Evolutionary conservation across 2,329 filamentous ascomycete genomes (phyloP), one percentile per base, ranked within the genome.

Genomic region (Aspergillus pseudoglaucus): DNA sequence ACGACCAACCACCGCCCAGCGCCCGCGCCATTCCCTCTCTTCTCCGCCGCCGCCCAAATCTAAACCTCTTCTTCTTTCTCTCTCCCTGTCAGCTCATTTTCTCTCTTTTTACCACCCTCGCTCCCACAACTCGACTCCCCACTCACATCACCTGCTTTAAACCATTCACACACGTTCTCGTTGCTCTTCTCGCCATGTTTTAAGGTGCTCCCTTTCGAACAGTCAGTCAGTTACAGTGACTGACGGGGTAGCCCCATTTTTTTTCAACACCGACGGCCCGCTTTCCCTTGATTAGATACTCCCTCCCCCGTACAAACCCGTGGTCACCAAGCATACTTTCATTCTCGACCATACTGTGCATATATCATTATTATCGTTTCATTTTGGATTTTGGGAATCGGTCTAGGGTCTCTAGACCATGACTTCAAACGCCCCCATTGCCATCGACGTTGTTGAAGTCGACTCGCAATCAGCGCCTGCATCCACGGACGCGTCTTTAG

Each of bases 191-290:
- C 46, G 52, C 30, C 51, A 57, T 60, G 52, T 49, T 57, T 48
- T 59, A 55, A 55, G 44, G 42, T 18, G 42, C 42, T 54, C 50
- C 44, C 37, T 33, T 47, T 48, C 58, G 46, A 49, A 57, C 52
- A 52, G 47, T 56, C 52, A 52, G 47, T 56, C 45, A 47, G 47
- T 54, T 53, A 53, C 48, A 52, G 51, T 53, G 9, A 50, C 52
- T 61, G 54, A 58, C 53, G 55, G 55, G 54, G 51, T 40, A 18
- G 17, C 52, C 46, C 51, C 43, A 48, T 52, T 52, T 46, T 49
- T 51, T 45, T 20, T 39, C 18, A 39, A 18, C 37, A 20, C 17
- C 37, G 17, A 18, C 51, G 39, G 45, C 49, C 52, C 42, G 41
- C 53, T 52, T 30, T 50, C 43, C 37, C 38, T 49, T 15, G 17